Conservation (phyloP, 805 yeast species). For the Wickerhamiella shivajii region DNA sequence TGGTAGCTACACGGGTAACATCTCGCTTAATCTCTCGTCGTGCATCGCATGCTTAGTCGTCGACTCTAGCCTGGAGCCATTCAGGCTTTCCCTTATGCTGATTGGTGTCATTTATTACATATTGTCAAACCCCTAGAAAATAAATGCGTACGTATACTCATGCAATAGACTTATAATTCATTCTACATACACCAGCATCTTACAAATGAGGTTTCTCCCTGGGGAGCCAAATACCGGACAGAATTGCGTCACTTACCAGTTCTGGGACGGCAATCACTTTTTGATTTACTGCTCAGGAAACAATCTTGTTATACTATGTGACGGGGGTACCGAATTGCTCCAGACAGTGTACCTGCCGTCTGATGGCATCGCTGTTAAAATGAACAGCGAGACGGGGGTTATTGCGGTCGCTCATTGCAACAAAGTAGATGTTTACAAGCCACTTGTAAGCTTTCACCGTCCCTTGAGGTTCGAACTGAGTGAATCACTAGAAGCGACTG, state of each 20-base stretch:
- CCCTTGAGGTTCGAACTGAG: constrained; percentile 11
- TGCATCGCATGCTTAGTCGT: too few species aligned
- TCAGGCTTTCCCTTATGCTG: too few species aligned
- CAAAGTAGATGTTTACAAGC: constrained; percentile 17
- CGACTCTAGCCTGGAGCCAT: too few species aligned
- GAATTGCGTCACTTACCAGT: constrained; percentile 41
- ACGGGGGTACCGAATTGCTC: constrained; percentile 33
- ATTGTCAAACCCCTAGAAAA: too few species aligned
- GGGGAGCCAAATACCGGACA: constrained; percentile 61
- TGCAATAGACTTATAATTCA: too few species aligned
- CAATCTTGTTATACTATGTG: constrained; percentile 54
- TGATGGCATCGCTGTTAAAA: constrained; percentile 53
- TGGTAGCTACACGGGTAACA: too few species aligned
- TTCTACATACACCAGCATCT: too few species aligned
- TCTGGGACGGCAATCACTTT: constrained; percentile 53
- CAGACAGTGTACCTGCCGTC: constrained; percentile 63
- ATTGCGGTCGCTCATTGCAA: constrained; percentile 20
- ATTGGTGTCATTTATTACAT: too few species aligned
- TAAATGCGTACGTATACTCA: too few species aligned
- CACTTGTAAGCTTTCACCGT: constrained; percentile 15
- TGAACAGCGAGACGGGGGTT: constrained; percentile 44
- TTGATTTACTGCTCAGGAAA: constrained; percentile 74
- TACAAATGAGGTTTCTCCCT: constrained; percentile 37
- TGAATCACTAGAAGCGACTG: not conserved
- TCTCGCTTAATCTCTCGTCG: too few species aligned